phyloP scores from a whole-genome alignment of 1,284 basidiomycete species.

The Tilletia indica region DNA sequence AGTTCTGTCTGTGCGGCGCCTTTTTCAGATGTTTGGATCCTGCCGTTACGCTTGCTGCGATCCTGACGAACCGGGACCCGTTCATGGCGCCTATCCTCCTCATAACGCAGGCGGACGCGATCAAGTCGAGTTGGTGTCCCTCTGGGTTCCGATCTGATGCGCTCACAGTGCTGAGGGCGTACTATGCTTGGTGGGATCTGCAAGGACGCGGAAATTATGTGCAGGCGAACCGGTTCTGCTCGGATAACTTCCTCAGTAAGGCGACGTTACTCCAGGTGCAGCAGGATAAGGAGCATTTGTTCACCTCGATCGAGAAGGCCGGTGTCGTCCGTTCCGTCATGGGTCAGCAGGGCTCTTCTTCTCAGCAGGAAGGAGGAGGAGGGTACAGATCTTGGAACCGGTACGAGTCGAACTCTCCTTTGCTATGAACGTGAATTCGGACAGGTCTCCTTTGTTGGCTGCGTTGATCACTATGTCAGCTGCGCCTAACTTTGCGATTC shows the following conservation, averaged over 20 bases:
- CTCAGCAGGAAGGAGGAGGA: no score
- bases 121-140: slow-evolving; percentile 79
- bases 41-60: slow-evolving; percentile 82
- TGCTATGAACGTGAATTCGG: slow-evolving; percentile 63
- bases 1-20: slow-evolving; percentile 82
- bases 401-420: slow-evolving; percentile 59
- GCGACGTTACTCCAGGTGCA: slow-evolving; percentile 78
- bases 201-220: slow-evolving; percentile 37
- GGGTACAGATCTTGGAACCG: no score
- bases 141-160: slow-evolving; percentile 80
- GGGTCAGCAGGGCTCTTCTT: no score
- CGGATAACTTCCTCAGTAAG: slow-evolving; percentile 84
- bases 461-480: slow-evolving; percentile 81
- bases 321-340: slow-evolving; percentile 44
- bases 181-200: slow-evolving; percentile 68
- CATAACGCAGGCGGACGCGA: slow-evolving; percentile 61
- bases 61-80: slow-evolving; percentile 84
- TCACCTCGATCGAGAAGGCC: slow-evolving; percentile 74
- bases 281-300: slow-evolving; percentile 77
- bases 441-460: slow-evolving; percentile 76
- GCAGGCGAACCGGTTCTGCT: slow-evolving; percentile 73
- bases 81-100: slow-evolving; percentile 72
- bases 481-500: slow-evolving; percentile 90
- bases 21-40: slow-evolving; percentile 92
- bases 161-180: slow-evolving; percentile 76